Evolutionary conservation across 495 filamentous ascomycete genomes (phyloP).

Genomic region (Poronia punctata): DNA sequence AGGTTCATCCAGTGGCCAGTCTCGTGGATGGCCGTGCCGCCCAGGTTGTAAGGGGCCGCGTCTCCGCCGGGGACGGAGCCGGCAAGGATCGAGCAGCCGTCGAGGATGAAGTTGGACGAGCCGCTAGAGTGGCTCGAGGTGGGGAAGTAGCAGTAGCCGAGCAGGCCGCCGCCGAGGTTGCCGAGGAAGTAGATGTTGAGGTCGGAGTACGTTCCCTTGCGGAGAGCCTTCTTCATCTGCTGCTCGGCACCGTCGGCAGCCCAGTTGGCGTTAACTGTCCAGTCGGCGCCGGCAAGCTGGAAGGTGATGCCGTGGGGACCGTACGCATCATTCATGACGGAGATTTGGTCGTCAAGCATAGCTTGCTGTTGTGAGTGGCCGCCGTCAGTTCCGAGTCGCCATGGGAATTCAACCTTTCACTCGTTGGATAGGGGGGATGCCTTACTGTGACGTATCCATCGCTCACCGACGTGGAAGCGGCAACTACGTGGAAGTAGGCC

Average conservation of each 20-base stretch:
- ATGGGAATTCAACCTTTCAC: slow-evolving; percentile 1
- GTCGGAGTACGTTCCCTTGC: slow-evolving; percentile 51
- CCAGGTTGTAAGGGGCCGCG: slow-evolving; percentile 47
- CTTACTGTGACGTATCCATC: slow-evolving; percentile 45
- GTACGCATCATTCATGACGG: slow-evolving; percentile 45
- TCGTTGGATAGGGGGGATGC: slow-evolving; percentile 10
- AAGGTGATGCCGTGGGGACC: slow-evolving; percentile 46
- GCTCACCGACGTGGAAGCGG: slow-evolving; percentile 33
- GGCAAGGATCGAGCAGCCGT: slow-evolving; percentile 55
- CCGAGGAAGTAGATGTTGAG: slow-evolving; percentile 62
- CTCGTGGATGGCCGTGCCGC: slow-evolving; percentile 57
- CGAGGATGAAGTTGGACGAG: slow-evolving; percentile 36
- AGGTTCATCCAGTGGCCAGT: slow-evolving; percentile 62
- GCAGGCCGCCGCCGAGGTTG: slow-evolving; percentile 36
- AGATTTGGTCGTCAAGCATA: slow-evolving; percentile 36
- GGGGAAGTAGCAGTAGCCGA: slow-evolving; percentile 55
- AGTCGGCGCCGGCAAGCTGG: slow-evolving; percentile 42
- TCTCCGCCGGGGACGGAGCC: slow-evolving; percentile 48
- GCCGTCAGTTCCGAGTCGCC: slow-evolving; percentile 10
- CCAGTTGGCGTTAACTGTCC: slow-evolving; percentile 54
- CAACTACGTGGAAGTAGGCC: slow-evolving; percentile 59
- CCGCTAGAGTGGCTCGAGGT: slow-evolving; percentile 22
- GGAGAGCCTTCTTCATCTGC: slow-evolving; percentile 52
- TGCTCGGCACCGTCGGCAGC: slow-evolving; percentile 39
- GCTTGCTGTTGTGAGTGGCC: slow-evolving; percentile 18